Conservation (phyloP, 176 grass and related monocot genomes). For the Triticum aestivum region DNA sequence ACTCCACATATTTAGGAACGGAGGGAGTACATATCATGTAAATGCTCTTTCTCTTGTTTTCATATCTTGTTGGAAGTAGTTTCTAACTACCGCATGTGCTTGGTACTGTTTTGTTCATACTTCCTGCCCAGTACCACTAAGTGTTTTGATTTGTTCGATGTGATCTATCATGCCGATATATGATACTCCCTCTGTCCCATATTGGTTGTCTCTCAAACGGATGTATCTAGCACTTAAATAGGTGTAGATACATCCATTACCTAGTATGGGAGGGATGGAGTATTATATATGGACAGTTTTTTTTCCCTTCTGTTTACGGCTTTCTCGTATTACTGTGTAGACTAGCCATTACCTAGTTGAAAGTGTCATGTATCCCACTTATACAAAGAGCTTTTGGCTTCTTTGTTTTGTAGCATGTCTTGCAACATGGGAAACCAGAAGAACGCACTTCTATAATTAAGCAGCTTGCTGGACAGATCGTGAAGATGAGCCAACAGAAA, state of each 20-base stretch:
- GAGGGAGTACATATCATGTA: background rate
- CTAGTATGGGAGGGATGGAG: too few species aligned
- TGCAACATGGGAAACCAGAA: constrained; percentile 80
- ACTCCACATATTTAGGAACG: too few species aligned
- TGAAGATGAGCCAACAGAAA: constrained; percentile 98
- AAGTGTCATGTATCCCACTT: background rate
- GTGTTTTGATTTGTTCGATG: background rate
- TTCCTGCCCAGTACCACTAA: background rate
- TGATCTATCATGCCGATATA: background rate
- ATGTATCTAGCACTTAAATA: too few species aligned
- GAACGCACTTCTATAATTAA: constrained; percentile 78
- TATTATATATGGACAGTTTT: background rate
- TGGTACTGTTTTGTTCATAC: background rate
- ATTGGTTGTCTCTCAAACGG: too few species aligned
- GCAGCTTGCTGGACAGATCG: constrained; percentile 85
- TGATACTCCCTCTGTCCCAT: background rate
- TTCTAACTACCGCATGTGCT: background rate
- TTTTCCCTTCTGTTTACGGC: background rate
- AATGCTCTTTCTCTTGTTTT: background rate
- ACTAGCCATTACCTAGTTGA: background rate
- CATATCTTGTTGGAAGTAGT: background rate
- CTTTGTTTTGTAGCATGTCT: constrained; percentile 68
- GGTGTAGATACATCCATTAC: too few species aligned
- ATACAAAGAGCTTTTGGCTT: background rate
- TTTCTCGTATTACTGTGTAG: background rate